A percentile compares a stretch with the other conserved stretches of the same genome.
phyloP scores from a whole-genome alignment of 2,329 filamentous ascomycete genomes.

The Phyllosticta citrichinensis region DNA sequence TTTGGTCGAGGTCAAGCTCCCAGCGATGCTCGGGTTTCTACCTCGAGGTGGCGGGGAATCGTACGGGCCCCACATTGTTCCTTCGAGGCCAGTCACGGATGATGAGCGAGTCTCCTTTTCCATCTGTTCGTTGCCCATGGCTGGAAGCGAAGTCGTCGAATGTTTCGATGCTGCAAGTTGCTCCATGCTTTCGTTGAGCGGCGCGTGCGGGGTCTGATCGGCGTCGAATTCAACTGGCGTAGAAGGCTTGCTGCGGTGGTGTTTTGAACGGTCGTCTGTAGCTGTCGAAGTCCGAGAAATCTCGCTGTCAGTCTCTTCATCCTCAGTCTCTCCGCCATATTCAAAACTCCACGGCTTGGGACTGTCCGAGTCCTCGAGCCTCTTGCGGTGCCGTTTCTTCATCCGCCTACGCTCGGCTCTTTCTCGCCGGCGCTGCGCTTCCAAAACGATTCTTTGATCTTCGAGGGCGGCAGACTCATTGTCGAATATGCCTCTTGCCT shows the following conservation, averaged over 20 bases:
- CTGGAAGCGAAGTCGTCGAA: constrained; percentile 7
- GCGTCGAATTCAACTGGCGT: constrained; percentile 8
- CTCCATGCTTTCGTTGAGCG: constrained; percentile 7
- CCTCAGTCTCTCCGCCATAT: constrained; percentile 53
- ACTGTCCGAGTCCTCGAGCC: constrained; percentile 22
- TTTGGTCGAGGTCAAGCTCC: constrained; percentile 54
- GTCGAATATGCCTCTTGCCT: constrained; percentile 43
- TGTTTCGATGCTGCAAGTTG: constrained; percentile 6
- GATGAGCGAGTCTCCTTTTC: constrained; percentile 4
- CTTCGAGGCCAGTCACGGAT: constrained; percentile 52
- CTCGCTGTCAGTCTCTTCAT: constrained; percentile 32
- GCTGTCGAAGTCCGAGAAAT: constrained; percentile 27
- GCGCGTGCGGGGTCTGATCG: constrained; percentile 7
- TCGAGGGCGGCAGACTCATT: constrained; percentile 33
- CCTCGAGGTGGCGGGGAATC: constrained; percentile 48
- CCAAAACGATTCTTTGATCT: constrained; percentile 34
- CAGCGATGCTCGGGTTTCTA: constrained; percentile 70
- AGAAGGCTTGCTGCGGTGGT: constrained; percentile 3
- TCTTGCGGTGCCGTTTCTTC: constrained; percentile 25
- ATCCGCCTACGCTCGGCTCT: constrained; percentile 31
- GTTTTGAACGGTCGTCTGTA: constrained; percentile 13
- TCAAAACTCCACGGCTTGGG: constrained; percentile 77
- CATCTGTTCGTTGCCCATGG: constrained; percentile 3
- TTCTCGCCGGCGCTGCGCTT: constrained; percentile 47
- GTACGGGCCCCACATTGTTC: constrained; percentile 68